Percentiles rank a stretch among this genome's conserved stretches.
Conservation (phyloP, 352 stramenopile genomes). For the Globisporangium nodosum region DNA sequence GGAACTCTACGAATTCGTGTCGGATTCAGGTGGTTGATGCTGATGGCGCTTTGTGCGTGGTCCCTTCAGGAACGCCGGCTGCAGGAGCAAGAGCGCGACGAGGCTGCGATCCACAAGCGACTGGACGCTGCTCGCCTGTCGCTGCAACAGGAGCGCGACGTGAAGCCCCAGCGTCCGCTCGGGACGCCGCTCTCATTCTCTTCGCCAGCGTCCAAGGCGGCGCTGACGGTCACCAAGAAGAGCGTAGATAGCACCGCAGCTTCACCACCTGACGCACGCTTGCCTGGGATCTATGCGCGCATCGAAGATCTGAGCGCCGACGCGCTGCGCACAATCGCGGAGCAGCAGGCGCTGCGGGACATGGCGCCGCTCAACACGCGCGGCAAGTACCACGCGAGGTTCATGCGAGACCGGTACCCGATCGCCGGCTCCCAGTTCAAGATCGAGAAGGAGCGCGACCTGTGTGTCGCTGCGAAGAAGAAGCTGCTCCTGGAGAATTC, state of each 20-base stretch:
- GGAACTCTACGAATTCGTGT: neutral
- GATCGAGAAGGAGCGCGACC: constrained; percentile 58
- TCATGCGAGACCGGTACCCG: constrained; percentile 63
- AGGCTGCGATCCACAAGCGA: constrained; percentile 20
- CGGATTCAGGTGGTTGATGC: no score
- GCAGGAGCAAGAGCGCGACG: constrained; percentile 25
- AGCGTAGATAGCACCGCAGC: no score
- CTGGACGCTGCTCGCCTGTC: constrained; percentile 18
- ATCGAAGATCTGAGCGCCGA: constrained; percentile 37
- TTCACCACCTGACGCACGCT: neutral
- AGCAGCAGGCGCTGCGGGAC: constrained; percentile 27
- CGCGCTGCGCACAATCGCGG: constrained; percentile 38
- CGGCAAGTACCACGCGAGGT: constrained; percentile 67
- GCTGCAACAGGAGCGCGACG: constrained; percentile 11
- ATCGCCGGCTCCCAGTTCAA: constrained; percentile 67
- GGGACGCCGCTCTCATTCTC: neutral
- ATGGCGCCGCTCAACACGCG: constrained; percentile 38
- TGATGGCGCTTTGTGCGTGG: no score
- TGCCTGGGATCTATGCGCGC: constrained; percentile 40
- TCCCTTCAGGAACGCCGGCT: constrained; percentile 24
- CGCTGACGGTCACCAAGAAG: neutral
- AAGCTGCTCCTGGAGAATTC: constrained; percentile 40
- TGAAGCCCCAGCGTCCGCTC: neutral
- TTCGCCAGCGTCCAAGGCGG: neutral
- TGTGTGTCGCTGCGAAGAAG: constrained; percentile 57